Conservation (phyloP, 2,329 filamentous ascomycete species). For the Ambrosiella xylebori region DNA sequence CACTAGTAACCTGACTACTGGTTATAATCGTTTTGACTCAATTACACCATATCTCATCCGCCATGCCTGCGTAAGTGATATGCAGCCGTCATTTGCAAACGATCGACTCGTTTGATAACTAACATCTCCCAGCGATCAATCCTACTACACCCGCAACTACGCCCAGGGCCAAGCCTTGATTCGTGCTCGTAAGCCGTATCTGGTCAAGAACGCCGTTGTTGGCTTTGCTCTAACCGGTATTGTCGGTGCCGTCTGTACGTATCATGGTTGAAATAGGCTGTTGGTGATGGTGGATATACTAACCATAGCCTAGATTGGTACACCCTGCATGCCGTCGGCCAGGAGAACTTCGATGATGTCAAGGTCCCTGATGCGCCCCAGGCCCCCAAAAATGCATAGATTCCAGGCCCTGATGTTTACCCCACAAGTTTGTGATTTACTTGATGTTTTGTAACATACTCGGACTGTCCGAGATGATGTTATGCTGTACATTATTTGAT, state of each 20-base stretch:
- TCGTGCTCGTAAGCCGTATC: constrained; percentile 77
- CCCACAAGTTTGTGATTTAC: too few relatives aligned
- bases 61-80: constrained; percentile 11
- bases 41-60: neutral
- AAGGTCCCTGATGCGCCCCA: constrained; percentile 60
- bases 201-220: constrained; percentile 74
- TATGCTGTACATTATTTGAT: neutral
- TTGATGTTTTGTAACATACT: neutral
- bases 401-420: neutral
- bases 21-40: neutral
- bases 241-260: constrained; percentile 75
- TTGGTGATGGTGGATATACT: neutral
- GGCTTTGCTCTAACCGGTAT: constrained; percentile 60
- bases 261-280: neutral
- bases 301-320: constrained; percentile 30
- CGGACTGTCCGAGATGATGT: neutral
- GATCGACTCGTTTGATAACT: neutral
- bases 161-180: constrained; percentile 77
- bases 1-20: neutral
- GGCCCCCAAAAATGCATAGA: constrained; percentile 5
- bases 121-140: constrained; percentile 6
- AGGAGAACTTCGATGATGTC: constrained; percentile 94
- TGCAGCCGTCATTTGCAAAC: neutral
- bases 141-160: constrained; percentile 78
- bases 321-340: constrained; percentile 68